Conservation (phyloP, 768 basidiomycete genomes). For the Agaricus blazei region DNA sequence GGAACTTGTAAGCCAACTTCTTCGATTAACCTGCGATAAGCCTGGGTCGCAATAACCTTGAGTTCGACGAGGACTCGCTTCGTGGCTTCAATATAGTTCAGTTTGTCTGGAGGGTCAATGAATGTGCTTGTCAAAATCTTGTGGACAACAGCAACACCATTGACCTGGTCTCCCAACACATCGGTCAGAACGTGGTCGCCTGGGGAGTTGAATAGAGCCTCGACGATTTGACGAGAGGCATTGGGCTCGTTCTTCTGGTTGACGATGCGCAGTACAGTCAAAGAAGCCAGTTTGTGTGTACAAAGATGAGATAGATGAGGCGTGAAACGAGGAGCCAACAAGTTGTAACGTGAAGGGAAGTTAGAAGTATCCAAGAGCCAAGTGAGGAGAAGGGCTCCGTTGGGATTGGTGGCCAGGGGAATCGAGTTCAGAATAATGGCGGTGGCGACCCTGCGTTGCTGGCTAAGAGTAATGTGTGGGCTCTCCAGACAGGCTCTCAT, state of each 20-base stretch:
- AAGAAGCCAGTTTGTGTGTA: slow-evolving; percentile 94
- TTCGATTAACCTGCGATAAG: slow-evolving; percentile 89
- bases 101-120: slow-evolving; percentile 68
- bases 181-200: slow-evolving; percentile 90
- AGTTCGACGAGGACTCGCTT: slow-evolving; percentile 87
- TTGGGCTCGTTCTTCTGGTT: slow-evolving; percentile 94
- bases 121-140: slow-evolving; percentile 89
- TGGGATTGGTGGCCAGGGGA: slow-evolving; percentile 94
- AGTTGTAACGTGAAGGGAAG: slow-evolving; percentile 91
- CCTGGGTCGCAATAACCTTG: slow-evolving; percentile 91
- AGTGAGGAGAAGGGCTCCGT: slow-evolving; percentile 91
- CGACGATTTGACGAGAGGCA: slow-evolving; percentile 81
- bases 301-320: slow-evolving; percentile 96
- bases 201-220: slow-evolving; percentile 86
- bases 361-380: slow-evolving; percentile 96
- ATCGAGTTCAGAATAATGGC: slow-evolving; percentile 96
- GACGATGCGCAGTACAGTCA: slow-evolving; percentile 92
- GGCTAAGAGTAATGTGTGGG: slow-evolving; percentile 78
- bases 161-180: slow-evolving; percentile 93
- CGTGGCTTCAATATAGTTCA: slow-evolving; percentile 74
- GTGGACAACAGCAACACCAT: slow-evolving; percentile 88
- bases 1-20: slow-evolving; percentile 91
- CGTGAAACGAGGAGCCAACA: slow-evolving; percentile 93
- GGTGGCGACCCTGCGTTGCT: slow-evolving; percentile 93
- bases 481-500: slow-evolving; percentile 97